Conservation (phyloP, 2,329 filamentous ascomycete genomes). For the Curvularia verruculosa region DNA sequence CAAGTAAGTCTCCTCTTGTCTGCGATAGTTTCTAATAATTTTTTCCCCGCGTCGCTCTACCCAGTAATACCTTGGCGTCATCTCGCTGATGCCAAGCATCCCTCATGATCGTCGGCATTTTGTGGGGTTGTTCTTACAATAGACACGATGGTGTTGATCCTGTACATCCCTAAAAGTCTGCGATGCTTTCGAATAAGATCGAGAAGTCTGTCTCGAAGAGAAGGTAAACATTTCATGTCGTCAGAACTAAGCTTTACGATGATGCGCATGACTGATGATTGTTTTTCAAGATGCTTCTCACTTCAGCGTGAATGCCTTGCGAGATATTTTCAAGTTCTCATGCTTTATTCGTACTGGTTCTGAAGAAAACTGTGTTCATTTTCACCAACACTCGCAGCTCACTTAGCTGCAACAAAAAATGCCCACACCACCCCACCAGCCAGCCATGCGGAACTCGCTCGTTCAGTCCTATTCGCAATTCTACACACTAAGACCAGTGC, state of each 20-base stretch:
- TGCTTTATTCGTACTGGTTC: not conserved
- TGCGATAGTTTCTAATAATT: too few species aligned
- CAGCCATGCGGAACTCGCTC: not conserved
- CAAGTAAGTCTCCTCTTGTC: not conserved
- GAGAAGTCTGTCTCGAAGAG: too few species aligned
- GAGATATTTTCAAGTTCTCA: not conserved
- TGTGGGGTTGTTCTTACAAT: not conserved
- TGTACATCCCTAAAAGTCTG: not conserved
- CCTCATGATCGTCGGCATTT: not conserved
- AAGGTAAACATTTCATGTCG: too few species aligned
- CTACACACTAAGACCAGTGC: not conserved
- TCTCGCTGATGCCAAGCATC: not conserved
- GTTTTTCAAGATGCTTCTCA: not conserved
- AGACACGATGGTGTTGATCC: not conserved
- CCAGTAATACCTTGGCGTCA: too few species aligned
- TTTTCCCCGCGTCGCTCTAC: too few species aligned
- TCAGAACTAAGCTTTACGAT: too few species aligned
- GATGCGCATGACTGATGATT: not conserved
- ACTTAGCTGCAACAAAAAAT: not conserved
- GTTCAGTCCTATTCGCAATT: not conserved
- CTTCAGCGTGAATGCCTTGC: not conserved
- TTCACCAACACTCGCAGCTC: not conserved
- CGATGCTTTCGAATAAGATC: not conserved
- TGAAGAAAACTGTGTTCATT: not conserved
- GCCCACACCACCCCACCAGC: not conserved